Evolutionary conservation across 2,329 filamentous ascomycete species (phyloP).

Genomic region (Rugonectria rugulosa): DNA sequence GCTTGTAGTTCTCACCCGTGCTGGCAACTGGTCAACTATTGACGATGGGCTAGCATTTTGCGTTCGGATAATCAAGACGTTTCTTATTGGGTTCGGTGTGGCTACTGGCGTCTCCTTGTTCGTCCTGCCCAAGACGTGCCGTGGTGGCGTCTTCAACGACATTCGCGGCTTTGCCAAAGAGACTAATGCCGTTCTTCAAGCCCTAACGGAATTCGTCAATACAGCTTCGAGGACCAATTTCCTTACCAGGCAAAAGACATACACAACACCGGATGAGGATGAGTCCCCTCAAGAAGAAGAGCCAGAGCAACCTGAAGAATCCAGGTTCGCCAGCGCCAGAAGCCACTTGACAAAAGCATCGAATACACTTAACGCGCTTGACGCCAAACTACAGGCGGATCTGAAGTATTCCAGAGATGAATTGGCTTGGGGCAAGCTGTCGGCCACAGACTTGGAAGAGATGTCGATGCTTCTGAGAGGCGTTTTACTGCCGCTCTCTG

Average conservation of each 20-base stretch:
- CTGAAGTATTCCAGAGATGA: constrained; percentile 16
- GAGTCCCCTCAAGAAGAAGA: neutral
- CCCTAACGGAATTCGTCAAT: constrained; percentile 4
- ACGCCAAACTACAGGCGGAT: constrained; percentile 11
- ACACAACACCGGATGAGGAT: neutral
- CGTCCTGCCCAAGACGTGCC: constrained; percentile 21
- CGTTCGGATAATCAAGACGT: constrained; percentile 18
- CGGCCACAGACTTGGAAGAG: constrained; percentile 5
- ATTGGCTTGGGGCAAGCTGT: constrained; percentile 9
- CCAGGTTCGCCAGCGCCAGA: constrained; percentile 8
- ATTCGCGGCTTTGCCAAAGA: constrained; percentile 8
- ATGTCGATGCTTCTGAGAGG: constrained; percentile 9
- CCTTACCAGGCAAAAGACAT: constrained; percentile 7
- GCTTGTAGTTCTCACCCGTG: constrained; percentile 18
- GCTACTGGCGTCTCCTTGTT: constrained; percentile 19
- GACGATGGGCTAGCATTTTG: constrained; percentile 10
- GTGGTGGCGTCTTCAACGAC: constrained; percentile 15
- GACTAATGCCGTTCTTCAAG: constrained; percentile 15
- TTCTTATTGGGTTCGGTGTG: constrained; percentile 17
- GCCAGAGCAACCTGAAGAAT: neutral
- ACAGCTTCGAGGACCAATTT: constrained; percentile 11
- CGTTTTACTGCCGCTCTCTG: constrained; percentile 12
- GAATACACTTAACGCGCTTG: constrained; percentile 12
- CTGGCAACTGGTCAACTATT: constrained; percentile 11
- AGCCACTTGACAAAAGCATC: constrained; percentile 2